Evolutionary conservation across 1,284 basidiomycete genomes (phyloP).

Genomic region (Calocybe gambosa): DNA sequence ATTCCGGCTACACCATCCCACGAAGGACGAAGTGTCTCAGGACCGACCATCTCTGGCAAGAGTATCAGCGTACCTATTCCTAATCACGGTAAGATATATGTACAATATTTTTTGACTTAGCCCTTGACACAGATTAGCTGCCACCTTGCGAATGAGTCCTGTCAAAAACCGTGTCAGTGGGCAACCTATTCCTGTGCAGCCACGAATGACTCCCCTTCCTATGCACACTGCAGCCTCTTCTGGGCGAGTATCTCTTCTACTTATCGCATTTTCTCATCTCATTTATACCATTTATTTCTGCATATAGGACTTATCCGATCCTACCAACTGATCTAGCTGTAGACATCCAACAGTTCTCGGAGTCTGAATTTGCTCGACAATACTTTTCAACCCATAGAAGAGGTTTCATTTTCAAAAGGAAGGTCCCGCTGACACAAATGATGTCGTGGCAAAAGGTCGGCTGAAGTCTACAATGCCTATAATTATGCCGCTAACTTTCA

Average conservation of each 20-base stretch:
- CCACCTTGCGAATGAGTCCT: slow-evolving; percentile 68
- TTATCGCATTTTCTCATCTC: slow-evolving; percentile 23
- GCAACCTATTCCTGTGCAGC: slow-evolving; percentile 64
- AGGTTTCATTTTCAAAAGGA: slow-evolving; percentile 77
- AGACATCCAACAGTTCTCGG: slow-evolving; percentile 80
- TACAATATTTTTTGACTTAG: slow-evolving; percentile 3
- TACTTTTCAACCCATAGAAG: slow-evolving; percentile 87
- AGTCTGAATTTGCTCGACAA: slow-evolving; percentile 75
- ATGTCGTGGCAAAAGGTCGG: slow-evolving; percentile 86
- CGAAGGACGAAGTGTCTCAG: slow-evolving; percentile 27
- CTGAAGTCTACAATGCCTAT: slow-evolving; percentile 2
- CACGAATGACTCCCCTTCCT: slow-evolving; percentile 24
- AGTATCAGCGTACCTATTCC: slow-evolving; percentile 60
- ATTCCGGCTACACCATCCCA: slow-evolving; percentile 30
- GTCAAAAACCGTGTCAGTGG: slow-evolving; percentile 55
- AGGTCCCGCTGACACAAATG: slow-evolving; percentile 74
- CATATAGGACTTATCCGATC: slow-evolving; percentile 53
- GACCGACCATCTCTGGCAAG: slow-evolving; percentile 49
- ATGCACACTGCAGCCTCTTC: slow-evolving; percentile 36
- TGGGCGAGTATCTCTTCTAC: slow-evolving; percentile 58
- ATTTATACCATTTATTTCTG: neutral
- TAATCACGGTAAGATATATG: slow-evolving; percentile 46
- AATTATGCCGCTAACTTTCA: slow-evolving; percentile 2
- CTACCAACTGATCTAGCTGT: slow-evolving; percentile 73
- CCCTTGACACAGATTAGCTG: slow-evolving; percentile 36